Evolutionary conservation across 73 alveolate genomes (phyloP), one percentile per base, ranked within the genome.

Genomic region (Diophrys appendiculata): DNA sequence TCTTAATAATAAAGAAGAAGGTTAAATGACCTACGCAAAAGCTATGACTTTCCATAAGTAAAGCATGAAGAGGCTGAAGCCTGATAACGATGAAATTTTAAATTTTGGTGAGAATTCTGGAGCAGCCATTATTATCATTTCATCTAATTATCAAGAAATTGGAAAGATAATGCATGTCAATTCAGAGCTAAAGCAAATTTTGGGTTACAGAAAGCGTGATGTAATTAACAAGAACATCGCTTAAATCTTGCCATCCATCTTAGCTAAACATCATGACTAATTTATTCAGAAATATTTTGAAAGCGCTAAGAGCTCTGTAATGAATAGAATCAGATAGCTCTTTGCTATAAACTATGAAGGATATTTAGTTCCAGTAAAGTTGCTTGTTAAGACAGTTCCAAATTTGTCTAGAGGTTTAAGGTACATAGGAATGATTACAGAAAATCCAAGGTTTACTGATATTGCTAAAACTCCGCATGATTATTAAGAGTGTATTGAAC

Each of bases 31-130:
- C 28, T 60, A 60, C 28, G 71, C 18, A 23, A 3, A 23, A 60
- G 71, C 71, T 23, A 60, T 27, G 11, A 60, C 25, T 2, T 60
- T 23, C 71, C 71, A 11, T 23, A 60, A 60, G 33, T 31, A 27
- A 23, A 60, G 25, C 28, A 60, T 23, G 71, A 23, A 23, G 71
- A 3, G 28, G 33, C 71, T 13, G 30, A 3, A 60, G 2, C 71
- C 13, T 2, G 5, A 60, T 31, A 3, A 60, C 28, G 71, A 60
- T 23, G 71, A 60, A 60, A 60, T 23, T 23, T 31, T 11, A 3
- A 60, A 60, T 31, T 68, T 68, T 27, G 76, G 76, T 2, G 76
- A 68, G 76, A 68, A 68, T 29, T 68, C 76, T 27, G 76, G 76
- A 25, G 54, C 76, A 18, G 76, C 55, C 55, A 29, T 68, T 27